Base-by-base conservation (phyloP, 106 monocot species). In the Platanthera guangdongensis region DNA sequence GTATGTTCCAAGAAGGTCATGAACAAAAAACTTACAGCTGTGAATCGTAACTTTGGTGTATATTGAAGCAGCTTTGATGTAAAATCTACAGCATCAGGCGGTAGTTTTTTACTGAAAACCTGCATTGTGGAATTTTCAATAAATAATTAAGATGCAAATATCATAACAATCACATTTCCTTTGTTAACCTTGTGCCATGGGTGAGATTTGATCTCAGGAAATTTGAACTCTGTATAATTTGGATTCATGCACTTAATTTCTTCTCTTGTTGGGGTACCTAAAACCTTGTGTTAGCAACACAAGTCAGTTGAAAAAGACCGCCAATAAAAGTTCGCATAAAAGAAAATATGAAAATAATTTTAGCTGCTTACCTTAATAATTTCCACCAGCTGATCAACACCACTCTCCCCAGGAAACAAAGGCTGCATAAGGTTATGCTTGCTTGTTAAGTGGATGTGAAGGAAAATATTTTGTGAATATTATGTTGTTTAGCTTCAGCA, bases 331-430 rank as follows among this genome's bases (percentile, higher is more conserved):
- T 1, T 0, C 11, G 47, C 14, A 68, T 68, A 5, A 80, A 63
- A 45, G 16, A 46, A 52, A 1, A 75, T 3, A 75, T 25, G 22
- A 54, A 18, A 25, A 0, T 57, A 9, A 39, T 8, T 46, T 14
- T 5, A 18, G 19, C 18, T 25, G 21, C 2, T 57, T 8, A 90
- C 89, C 89, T 89, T 89, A 28, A 89, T 84, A 74, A 89, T 86
- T 75, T 86, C 86, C 70, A 89, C 89, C 8, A 89, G 80, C 77
- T 89, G 89, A 59, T 84, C 86, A 50, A 86, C 86, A 52, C 82
- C 78, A 50, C 82, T 89, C 50, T 89, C 89, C n/a, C 89, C 89
- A 73, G 89, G 89, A 82, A 89, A 89, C n/a, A 86, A 53, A 78
- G 89, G 86, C 89, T 89, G 81, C 76, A 86, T 2, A 74, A 74